Evolutionary conservation across 2,329 filamentous ascomycete species (phyloP).

Genomic region (Colletotrichum tropicale): DNA sequence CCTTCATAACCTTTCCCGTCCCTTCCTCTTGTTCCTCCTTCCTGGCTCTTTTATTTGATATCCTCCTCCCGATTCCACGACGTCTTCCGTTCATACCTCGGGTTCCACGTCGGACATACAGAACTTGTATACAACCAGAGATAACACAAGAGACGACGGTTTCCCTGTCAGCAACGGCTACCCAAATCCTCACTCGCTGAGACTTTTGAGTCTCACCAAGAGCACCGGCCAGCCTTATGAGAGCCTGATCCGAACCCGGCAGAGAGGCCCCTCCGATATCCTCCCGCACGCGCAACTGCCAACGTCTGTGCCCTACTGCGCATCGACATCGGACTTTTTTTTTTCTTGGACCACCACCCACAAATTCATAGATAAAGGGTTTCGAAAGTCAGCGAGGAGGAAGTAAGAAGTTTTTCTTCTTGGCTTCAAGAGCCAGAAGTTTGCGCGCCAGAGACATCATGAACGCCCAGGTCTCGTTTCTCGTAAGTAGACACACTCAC

Average conservation of each 20-base stretch:
- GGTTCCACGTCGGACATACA: not conserved
- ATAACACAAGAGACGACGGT: not conserved
- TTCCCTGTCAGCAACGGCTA: not conserved
- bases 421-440: not conserved
- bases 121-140: not conserved
- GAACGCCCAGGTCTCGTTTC: conserved; percentile 63
- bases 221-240: not conserved
- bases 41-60: not conserved
- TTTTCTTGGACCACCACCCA: not conserved
- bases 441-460: conserved; percentile 37
- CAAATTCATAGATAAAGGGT: not conserved
- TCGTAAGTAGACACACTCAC: conserved; percentile 46
- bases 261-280: not conserved
- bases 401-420: not conserved
- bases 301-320: not conserved
- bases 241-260: not conserved
- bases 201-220: not conserved
- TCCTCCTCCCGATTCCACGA: not conserved
- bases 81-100: not conserved
- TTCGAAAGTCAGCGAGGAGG: not conserved
- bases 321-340: not conserved
- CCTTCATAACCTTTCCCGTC: not conserved
- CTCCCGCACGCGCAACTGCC: not conserved
- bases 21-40: not conserved
- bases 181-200: not conserved